phyloP scores from a whole-genome alignment of 805 yeast species.

The Pichia scutulata region DNA sequence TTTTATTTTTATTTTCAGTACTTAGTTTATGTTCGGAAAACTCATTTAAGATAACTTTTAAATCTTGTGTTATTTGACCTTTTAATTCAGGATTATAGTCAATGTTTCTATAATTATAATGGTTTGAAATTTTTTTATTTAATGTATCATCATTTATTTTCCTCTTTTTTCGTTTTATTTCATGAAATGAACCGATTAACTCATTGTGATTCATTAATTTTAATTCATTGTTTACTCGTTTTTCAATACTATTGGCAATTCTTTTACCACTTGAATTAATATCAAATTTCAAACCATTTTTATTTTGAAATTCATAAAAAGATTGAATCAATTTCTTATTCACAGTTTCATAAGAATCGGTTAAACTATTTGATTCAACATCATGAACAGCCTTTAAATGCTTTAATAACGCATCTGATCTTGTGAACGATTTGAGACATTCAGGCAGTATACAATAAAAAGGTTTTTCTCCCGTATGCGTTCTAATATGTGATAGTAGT shows the following conservation, averaged over 20 bases:
- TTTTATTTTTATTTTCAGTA: constrained; percentile 1
- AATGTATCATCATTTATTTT: constrained; percentile 4
- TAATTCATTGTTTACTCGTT: constrained; percentile 2
- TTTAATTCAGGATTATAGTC: constrained; percentile 12
- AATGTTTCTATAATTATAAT: constrained; percentile 12
- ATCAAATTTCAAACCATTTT: constrained; percentile 3
- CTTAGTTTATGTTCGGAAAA: constrained; percentile 1
- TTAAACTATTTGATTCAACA: constrained; percentile 26
- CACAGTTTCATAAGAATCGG: constrained; percentile 17
- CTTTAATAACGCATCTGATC: constrained; percentile 55
- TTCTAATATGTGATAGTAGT: constrained; percentile 52
- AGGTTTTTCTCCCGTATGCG: constrained; percentile 63
- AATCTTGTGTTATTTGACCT: constrained; percentile 6
- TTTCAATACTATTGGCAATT: constrained; percentile 2
- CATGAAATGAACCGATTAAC: constrained; percentile 10
- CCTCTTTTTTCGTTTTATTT: constrained; percentile 2
- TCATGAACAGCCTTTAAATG: constrained; percentile 60
- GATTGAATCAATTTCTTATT: constrained; percentile 2
- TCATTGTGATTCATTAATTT: constrained; percentile 6
- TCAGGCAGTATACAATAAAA: constrained; percentile 60
- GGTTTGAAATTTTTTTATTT: constrained; percentile 6
- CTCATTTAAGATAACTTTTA: constrained; percentile 8
- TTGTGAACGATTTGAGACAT: constrained; percentile 50
- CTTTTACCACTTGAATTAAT: constrained; percentile 4
- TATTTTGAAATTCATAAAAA: constrained; percentile 4